phyloP scores from a whole-genome alignment of 345 rosid genomes.

The Hibiscus syriacus region DNA sequence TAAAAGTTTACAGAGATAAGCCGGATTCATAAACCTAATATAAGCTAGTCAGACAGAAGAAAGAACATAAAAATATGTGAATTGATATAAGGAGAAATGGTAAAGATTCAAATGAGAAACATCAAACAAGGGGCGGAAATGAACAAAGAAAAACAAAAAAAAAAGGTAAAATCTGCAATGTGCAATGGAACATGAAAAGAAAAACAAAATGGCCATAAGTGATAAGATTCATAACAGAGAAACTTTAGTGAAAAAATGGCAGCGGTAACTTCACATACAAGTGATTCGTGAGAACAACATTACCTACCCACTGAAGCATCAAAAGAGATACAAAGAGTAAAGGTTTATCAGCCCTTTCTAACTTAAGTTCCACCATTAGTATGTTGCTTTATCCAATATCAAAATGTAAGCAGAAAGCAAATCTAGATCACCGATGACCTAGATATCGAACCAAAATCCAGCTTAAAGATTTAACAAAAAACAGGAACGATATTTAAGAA shows the following conservation, averaged over 20 bases:
- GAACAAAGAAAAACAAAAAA: not conserved
- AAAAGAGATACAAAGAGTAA: not conserved
- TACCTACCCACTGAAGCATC: not conserved
- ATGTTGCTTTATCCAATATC: not conserved
- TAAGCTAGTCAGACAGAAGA: not conserved
- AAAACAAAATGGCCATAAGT: not conserved
- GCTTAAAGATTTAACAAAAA: too few species aligned
- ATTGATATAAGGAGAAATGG: too few species aligned
- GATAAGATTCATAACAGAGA: not conserved
- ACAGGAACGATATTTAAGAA: too few species aligned
- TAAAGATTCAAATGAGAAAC: too few species aligned
- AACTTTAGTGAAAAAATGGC: not conserved
- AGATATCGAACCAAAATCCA: not conserved
- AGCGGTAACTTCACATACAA: not conserved
- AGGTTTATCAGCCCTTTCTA: not conserved
- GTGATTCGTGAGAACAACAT: not conserved
- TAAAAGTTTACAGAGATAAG: not conserved
- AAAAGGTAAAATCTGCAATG: not conserved
- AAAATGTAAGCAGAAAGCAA: not conserved
- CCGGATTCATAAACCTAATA: not conserved
- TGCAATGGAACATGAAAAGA: not conserved
- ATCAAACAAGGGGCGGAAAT: not conserved
- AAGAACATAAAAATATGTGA: not conserved
- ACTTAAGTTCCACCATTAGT: not conserved
- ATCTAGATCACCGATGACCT: too few species aligned